These are phyloP conservation scores for Skeletonema marinoi DNA, from an alignment of 108 stramenopile species.

Conservation along the genomic window DNA sequence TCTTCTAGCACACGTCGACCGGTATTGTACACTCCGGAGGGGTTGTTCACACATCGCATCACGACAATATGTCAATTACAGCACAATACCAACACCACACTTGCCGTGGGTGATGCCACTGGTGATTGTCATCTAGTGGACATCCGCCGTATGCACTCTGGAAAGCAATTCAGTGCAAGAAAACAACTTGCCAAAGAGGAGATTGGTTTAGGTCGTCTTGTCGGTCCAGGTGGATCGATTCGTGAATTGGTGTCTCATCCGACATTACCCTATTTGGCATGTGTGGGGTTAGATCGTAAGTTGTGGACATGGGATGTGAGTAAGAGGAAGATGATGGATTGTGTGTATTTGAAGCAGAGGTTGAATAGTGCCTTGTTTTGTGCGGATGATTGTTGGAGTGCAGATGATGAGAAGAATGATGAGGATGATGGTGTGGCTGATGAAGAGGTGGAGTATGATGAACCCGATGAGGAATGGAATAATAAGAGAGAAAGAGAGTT, in stretches of 20 bases:
- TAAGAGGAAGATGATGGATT: conserved; percentile 58
- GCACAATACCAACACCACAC: conserved; percentile 14
- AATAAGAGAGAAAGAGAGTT: conserved; percentile 22
- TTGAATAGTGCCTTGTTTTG: conserved; percentile 81
- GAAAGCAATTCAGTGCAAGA: conserved; percentile 16
- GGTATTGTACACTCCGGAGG: conserved; percentile 56
- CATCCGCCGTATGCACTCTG: conserved; percentile 52
- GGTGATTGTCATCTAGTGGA: conserved; percentile 68
- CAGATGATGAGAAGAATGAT: conserved; percentile 12
- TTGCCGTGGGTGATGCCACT: conserved; percentile 71
- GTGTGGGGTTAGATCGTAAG: conserved; percentile 85
- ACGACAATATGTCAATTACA: conserved; percentile 66
- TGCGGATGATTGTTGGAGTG: conserved; percentile 35
- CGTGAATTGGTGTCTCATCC: conserved; percentile 66
- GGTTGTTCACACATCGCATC: conserved; percentile 64
- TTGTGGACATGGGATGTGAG: conserved; percentile 76
- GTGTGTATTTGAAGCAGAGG: conserved; percentile 86
- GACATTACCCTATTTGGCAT: conserved; percentile 61
- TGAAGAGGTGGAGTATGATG: conserved; percentile 61
- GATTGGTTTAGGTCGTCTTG: conserved; percentile 56
- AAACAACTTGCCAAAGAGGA: conserved; percentile 23
- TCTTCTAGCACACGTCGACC: conserved; percentile 67
- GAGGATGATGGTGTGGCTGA: conserved; percentile 29
- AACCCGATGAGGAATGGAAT: conserved; percentile 19
- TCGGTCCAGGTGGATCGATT: conserved; percentile 80